These are phyloP conservation scores for Fusarium sp. DNA, from an alignment of 2,329 filamentous ascomycete genomes.

Conservation along the genomic window DNA sequence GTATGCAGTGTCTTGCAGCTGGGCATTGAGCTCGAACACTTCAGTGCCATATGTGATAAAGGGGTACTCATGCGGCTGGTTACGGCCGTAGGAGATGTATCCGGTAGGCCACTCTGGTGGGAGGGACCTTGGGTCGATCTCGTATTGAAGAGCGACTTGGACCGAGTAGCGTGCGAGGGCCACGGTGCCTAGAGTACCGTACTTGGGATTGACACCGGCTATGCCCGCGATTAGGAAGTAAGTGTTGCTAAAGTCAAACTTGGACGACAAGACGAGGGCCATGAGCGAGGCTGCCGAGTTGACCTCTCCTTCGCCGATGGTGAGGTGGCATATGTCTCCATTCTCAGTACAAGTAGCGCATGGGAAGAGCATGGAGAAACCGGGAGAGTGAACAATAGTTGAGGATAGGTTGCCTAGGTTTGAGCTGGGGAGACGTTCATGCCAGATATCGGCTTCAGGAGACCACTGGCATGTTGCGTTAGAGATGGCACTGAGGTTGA, in stretches of 20 bases:
- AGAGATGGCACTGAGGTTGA: conserved; percentile 2
- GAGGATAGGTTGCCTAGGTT: conserved; percentile 66
- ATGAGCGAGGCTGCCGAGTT: conserved; percentile 76
- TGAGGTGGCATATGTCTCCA: conserved; percentile 73
- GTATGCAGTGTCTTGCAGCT: conserved; percentile 65
- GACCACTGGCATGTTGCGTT: conserved; percentile 61
- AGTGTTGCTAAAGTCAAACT: conserved; percentile 72
- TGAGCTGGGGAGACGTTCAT: conserved; percentile 59
- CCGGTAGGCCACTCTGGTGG: conserved; percentile 73
- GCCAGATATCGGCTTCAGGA: conserved; percentile 72
- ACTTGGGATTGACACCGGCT: conserved; percentile 76
- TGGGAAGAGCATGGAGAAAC: conserved; percentile 73
- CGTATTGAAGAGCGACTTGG: conserved; percentile 80
- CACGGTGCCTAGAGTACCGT: conserved; percentile 72
- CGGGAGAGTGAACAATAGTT: conserved; percentile 67
- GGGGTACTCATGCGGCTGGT: conserved; percentile 67
- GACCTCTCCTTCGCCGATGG: conserved; percentile 76
- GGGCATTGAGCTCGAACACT: conserved; percentile 73
- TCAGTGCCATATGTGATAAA: conserved; percentile 72
- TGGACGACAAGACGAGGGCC: conserved; percentile 68
- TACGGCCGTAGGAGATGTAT: conserved; percentile 73
- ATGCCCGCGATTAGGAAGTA: conserved; percentile 81
- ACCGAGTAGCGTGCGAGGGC: conserved; percentile 76
- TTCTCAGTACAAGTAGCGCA: conserved; percentile 71
- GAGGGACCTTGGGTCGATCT: conserved; percentile 77